Evolutionary conservation across 805 yeast species (phyloP).

Genomic region (Wickerhamiella vanderwaltii): DNA sequence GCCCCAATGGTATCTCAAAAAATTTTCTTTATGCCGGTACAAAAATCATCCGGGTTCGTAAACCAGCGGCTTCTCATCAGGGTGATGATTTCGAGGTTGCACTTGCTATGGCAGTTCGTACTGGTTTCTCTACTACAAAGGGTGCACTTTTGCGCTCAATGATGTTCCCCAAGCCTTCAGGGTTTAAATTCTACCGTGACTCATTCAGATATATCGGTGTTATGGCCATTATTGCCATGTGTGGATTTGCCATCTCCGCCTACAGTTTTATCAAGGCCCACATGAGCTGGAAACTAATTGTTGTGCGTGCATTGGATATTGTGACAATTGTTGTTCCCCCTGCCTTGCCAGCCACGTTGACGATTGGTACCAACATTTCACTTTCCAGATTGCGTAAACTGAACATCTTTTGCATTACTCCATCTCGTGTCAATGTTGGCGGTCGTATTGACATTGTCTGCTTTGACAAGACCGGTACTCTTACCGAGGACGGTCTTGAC

Average conservation of each 20-base stretch:
- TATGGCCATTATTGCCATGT: constrained; percentile 71
- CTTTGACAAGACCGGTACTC: constrained; percentile 94
- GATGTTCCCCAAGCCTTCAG: constrained; percentile 91
- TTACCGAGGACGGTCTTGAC: constrained; percentile 94
- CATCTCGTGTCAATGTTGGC: constrained; percentile 89
- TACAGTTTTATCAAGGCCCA: constrained; percentile 70
- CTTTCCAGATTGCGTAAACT: constrained; percentile 56
- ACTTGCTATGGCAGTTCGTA: constrained; percentile 72
- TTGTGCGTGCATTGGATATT: constrained; percentile 81
- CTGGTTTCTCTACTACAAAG: constrained; percentile 92
- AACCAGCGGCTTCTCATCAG: constrained; percentile 38
- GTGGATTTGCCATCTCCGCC: constrained; percentile 79
- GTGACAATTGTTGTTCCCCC: constrained; percentile 98
- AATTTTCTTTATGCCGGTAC: constrained; percentile 75
- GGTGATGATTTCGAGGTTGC: constrained; percentile 53
- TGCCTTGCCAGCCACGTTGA: constrained; percentile 92
- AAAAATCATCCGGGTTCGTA: constrained; percentile 68
- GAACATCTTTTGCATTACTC: constrained; percentile 79
- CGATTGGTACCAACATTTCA: constrained; percentile 94
- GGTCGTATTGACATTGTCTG: constrained; percentile 85
- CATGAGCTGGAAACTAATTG: constrained; percentile 52
- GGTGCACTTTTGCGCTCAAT: constrained; percentile 89
- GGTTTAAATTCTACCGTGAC: constrained; percentile 86
- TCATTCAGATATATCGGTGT: constrained; percentile 93
- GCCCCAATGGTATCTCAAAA: constrained; percentile 15